Percentiles rank a stretch among this genome's conserved stretches.
These are phyloP conservation scores for Nicotiana noctiflora DNA, from an alignment of 257 asterid species.

Conservation along the genomic window DNA sequence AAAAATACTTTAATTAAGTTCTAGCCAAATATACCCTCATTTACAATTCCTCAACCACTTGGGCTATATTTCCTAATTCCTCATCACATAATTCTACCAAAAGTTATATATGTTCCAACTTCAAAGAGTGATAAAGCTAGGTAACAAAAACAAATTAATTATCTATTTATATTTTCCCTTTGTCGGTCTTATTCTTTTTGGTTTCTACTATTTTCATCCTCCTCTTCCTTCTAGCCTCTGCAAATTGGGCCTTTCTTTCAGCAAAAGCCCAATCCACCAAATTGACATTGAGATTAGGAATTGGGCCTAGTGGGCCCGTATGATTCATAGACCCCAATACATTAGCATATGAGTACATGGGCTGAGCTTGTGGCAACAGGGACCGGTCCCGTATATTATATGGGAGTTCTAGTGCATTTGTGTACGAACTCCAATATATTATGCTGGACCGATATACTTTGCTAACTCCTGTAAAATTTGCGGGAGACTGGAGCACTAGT, in stretches of 20 bases:
- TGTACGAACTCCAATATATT: too few species aligned
- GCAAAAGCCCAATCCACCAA: slow-evolving; percentile 16
- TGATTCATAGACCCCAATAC: slow-evolving; percentile 19
- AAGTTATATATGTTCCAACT: neutral
- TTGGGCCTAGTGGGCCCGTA: slow-evolving; percentile 22
- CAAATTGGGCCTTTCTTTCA: slow-evolving; percentile 32
- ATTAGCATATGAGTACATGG: slow-evolving; percentile 4
- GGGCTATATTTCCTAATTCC: neutral
- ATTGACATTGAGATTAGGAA: slow-evolving; percentile 29
- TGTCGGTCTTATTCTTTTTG: slow-evolving; percentile 4
- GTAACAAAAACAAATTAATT: neutral
- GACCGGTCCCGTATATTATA: too few species aligned
- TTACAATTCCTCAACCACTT: neutral
- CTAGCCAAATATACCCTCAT: neutral
- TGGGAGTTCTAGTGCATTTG: too few species aligned
- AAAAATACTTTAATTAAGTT: neutral
- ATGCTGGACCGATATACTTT: too few species aligned
- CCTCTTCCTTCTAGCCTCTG: slow-evolving; percentile 57
- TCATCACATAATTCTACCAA: neutral
- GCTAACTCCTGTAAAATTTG: too few species aligned
- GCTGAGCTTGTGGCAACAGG: too few species aligned
- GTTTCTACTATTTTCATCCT: slow-evolving; percentile 30
- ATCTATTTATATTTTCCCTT: neutral
- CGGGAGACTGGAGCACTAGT: too few species aligned
- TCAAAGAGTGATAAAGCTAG: neutral